These are phyloP conservation scores for Tympanopsis confertula DNA, from an alignment of 2,329 filamentous ascomycete species.

Conservation along the genomic window DNA sequence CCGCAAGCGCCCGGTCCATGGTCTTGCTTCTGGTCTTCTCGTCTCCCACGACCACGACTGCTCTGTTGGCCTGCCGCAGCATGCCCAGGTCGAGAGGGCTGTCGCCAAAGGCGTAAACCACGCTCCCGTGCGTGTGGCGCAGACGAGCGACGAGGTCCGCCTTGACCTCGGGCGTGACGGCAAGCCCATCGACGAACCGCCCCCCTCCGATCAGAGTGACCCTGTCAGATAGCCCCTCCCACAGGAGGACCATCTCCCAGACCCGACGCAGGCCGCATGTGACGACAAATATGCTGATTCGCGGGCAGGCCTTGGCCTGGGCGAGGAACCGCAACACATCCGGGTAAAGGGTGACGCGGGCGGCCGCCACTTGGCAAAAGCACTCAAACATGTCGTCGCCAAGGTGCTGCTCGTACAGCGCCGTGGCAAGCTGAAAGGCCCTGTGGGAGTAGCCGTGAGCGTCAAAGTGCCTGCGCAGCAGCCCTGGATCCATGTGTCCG, in stretches of 20 bases:
- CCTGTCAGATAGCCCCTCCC: conserved; percentile 20
- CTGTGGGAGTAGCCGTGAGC: conserved; percentile 36
- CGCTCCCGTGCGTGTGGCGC: conserved; percentile 14
- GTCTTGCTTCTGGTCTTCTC: conserved; percentile 30
- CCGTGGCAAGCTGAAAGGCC: conserved; percentile 39
- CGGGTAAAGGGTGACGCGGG: conserved; percentile 25
- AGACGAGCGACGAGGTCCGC: conserved; percentile 29
- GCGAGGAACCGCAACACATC: conserved; percentile 34
- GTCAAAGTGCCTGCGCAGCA: conserved; percentile 32
- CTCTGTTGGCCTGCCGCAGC: conserved; percentile 37
- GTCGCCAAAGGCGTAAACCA: conserved; percentile 48
- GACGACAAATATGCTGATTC: conserved; percentile 35
- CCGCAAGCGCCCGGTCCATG: conserved; percentile 34
- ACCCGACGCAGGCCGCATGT: conserved; percentile 39
- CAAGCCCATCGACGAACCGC: conserved; percentile 28
- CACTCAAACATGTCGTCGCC: conserved; percentile 25
- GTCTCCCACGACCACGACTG: conserved; percentile 42
- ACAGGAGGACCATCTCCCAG: conserved; percentile 41
- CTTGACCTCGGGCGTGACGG: conserved; percentile 40
- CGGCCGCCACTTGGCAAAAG: conserved; percentile 31
- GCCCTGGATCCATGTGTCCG: conserved; percentile 6
- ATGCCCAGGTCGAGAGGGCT: conserved; percentile 45
- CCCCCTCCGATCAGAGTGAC: conserved; percentile 41
- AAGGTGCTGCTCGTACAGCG: conserved; percentile 36
- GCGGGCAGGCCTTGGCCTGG: conserved; percentile 11